These are phyloP conservation scores for Xerocomellus chrysenteron DNA, from an alignment of 768 basidiomycete species.

Conservation along the genomic window DNA sequence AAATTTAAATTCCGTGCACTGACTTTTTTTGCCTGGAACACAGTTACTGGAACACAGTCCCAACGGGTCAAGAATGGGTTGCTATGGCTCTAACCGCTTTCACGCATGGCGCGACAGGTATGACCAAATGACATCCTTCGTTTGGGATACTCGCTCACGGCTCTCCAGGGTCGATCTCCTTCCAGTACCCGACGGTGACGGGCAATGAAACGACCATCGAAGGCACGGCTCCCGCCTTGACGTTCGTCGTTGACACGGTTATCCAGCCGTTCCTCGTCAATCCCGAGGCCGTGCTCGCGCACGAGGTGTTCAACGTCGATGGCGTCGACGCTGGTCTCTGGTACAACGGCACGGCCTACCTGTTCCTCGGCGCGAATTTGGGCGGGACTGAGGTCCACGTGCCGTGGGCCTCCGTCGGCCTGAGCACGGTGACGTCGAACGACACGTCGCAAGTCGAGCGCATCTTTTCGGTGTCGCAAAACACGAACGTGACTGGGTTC, in stretches of 20 bases:
- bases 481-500: slow-evolving; percentile 19
- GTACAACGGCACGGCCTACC: slow-evolving; percentile 22
- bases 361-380: slow-evolving; percentile 20
- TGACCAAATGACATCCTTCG: neutral
- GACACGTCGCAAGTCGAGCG: slow-evolving; percentile 18
- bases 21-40: neutral
- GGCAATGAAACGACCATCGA: slow-evolving; percentile 23
- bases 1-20: neutral
- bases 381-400: neutral
- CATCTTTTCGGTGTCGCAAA: slow-evolving; percentile 13
- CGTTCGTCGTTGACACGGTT: neutral
- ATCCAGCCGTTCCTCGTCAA: slow-evolving; percentile 23
- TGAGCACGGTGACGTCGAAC: slow-evolving; percentile 12
- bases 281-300: neutral
- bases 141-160: neutral
- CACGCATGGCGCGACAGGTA: slow-evolving; percentile 27
- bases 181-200: slow-evolving; percentile 25
- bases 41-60: slow-evolving; percentile 31
- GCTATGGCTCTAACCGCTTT: slow-evolving; percentile 25
- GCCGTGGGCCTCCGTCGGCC: slow-evolving; percentile 17
- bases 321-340: slow-evolving; percentile 26
- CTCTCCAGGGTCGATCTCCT: slow-evolving; percentile 28
- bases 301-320: neutral
- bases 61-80: slow-evolving; percentile 29
- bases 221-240: slow-evolving; percentile 12